Percentiles rank a stretch among this genome's conserved stretches.
phyloP scores from a whole-genome alignment of 805 yeast species.

The Starmera caribaea region DNA sequence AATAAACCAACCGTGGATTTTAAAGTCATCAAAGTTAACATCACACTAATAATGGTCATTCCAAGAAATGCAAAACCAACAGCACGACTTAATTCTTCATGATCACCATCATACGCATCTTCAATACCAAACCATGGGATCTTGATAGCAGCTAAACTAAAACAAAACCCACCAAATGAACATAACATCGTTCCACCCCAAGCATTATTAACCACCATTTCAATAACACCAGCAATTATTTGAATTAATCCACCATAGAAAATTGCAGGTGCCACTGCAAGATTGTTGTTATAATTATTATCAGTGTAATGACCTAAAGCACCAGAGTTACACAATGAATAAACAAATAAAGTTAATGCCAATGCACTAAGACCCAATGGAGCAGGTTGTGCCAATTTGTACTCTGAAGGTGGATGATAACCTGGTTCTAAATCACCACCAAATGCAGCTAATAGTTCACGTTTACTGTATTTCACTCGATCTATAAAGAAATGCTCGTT shows the following conservation, averaged over 20 bases:
- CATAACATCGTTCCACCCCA: conserved; percentile 45
- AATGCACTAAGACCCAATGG: conserved; percentile 55
- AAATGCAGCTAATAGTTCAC: conserved; percentile 46
- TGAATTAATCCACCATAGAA: conserved; percentile 60
- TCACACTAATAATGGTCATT: conserved; percentile 45
- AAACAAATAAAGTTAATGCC: conserved; percentile 54
- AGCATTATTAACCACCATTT: conserved; percentile 51
- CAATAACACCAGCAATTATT: conserved; percentile 59
- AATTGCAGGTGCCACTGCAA: conserved; percentile 51
- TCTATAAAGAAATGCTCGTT: conserved; percentile 4
- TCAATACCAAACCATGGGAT: conserved; percentile 44
- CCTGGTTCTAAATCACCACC: conserved; percentile 73
- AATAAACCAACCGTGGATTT: conserved; percentile 42
- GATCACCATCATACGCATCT: conserved; percentile 25
- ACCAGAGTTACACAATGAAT: conserved; percentile 41
- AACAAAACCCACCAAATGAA: conserved; percentile 52
- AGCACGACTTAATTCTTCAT: conserved; percentile 32
- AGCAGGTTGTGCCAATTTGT: conserved; percentile 52
- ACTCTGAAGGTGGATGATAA: conserved; percentile 33
- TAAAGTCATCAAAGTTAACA: conserved; percentile 34
- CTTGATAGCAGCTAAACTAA: conserved; percentile 50
- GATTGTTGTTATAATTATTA: conserved; percentile 29
- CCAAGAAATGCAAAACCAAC: conserved; percentile 43
- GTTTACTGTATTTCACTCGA: conserved; percentile 23
- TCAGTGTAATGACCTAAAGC: conserved; percentile 40